Evolutionary conservation across 371 early-diverging fungal species (phyloP).

Genomic region (Lichtheimia hyalospora): DNA sequence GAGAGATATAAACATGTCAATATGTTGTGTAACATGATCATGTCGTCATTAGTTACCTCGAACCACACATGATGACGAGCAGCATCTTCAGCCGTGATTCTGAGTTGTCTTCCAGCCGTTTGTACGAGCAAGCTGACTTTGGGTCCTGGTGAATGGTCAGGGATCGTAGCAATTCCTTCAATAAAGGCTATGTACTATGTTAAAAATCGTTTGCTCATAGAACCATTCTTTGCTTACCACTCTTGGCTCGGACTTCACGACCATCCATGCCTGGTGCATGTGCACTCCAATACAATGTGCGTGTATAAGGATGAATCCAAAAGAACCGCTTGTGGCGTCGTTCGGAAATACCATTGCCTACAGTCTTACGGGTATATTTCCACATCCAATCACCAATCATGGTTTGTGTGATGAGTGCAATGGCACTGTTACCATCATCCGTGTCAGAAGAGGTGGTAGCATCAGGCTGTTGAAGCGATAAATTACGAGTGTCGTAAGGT

Average conservation of each 20-base stretch:
- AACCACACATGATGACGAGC: conserved; percentile 72
- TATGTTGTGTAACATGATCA: neutral
- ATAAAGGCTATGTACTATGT: conserved; percentile 48
- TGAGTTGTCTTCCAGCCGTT: conserved; percentile 66
- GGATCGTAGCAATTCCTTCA: conserved; percentile 53
- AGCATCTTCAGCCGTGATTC: conserved; percentile 66
- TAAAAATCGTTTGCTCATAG: neutral
- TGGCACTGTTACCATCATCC: conserved; percentile 8
- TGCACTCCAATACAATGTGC: conserved; percentile 72
- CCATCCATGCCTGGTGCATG: conserved; percentile 60
- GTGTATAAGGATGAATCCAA: conserved; percentile 81
- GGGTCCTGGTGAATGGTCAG: conserved; percentile 37
- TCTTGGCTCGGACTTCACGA: conserved; percentile 53
- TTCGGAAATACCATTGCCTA: conserved; percentile 57
- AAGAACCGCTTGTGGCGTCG: conserved; percentile 71
- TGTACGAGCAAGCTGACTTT: conserved; percentile 63
- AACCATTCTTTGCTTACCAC: conserved; percentile 32
- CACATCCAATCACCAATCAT: conserved; percentile 76
- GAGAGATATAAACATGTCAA: neutral
- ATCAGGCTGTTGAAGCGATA: no score
- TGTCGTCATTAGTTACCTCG: conserved; percentile 23
- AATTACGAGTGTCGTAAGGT: no score
- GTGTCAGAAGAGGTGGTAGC: neutral
- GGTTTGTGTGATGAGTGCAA: conserved; percentile 69
- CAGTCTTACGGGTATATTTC: conserved; percentile 69